Evolutionary conservation across 2,329 filamentous ascomycete genomes (phyloP), one percentile per base, ranked within the genome.

Genomic region (Elsinoe fawcettii): DNA sequence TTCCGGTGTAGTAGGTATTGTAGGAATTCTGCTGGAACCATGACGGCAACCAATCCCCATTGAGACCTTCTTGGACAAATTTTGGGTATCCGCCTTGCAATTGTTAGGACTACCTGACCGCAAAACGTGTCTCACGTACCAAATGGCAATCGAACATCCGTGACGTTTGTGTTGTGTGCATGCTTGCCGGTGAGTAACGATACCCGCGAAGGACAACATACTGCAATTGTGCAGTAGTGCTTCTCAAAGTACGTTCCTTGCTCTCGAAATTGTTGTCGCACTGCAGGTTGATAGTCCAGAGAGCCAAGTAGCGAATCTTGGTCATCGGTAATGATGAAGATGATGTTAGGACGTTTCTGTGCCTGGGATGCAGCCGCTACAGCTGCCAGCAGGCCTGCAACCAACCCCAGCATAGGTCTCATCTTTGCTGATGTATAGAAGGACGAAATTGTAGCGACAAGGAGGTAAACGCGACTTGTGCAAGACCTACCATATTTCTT

Each of bases 131-230:
- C 9, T 4, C 7, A 53, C 32, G 56, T 67, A 75, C 74, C 77
- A 58, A 78, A 79, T 22, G 77, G 79, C 43, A 79, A 71, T 11
- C 62, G 62, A 0, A 78, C 75, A 63, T 77, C 74, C 0, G 84
- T 87, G 1, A 87, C 81, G 61, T 87, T 87, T 0, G 83, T 86
- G 60, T 87, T 87, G 63, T 88, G 85, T 0, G 84, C 81, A 7
- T 80, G 77, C 63, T 78, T 80, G 0, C 85, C 85, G 0, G 84
- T 86, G 77, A 78, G 81, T 1, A 87, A 67, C 9, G 79, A 80
- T 1, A 85, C 84, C 1, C 85, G 74, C 0, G 83, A 83, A 0
- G 85, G 85, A 61, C 85, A 87, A 66, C 85, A 87, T 0, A 86
- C 68, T 0, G 84, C 74, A 0, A 81, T 80, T 0, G 83, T 86